Evolutionary conservation across 2,329 filamentous ascomycete species (phyloP).

Genomic region (Boeremia lycopersici): DNA sequence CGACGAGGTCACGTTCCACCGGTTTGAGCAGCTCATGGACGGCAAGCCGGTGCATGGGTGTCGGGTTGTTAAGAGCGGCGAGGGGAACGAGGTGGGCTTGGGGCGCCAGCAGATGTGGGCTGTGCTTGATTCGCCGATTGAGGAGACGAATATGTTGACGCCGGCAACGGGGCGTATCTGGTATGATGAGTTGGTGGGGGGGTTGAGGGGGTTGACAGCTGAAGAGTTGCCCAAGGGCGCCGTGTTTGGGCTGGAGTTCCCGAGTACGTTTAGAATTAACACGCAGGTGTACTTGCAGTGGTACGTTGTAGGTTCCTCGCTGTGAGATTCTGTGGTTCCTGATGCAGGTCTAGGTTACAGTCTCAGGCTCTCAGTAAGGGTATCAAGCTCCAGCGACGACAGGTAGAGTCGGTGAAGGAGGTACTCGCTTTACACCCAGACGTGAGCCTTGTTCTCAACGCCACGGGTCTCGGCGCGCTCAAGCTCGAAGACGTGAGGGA

Average conservation of each 20-base stretch:
- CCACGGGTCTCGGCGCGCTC: constrained; percentile 77
- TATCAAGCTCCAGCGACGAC: constrained; percentile 58
- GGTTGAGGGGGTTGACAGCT: constrained; percentile 34
- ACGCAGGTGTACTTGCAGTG: constrained; percentile 47
- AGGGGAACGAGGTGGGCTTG: constrained; percentile 34
- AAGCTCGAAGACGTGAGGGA: constrained; percentile 85
- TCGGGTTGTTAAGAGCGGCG: constrained; percentile 18
- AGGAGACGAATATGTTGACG: constrained; percentile 44
- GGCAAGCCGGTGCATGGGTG: constrained; percentile 28
- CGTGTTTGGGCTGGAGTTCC: constrained; percentile 46
- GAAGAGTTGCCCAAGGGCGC: constrained; percentile 44
- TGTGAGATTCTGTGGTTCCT: background rate
- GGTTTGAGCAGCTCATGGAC: constrained; percentile 36
- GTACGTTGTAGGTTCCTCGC: constrained; percentile 23
- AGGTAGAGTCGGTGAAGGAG: constrained; percentile 69
- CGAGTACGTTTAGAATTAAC: constrained; percentile 48
- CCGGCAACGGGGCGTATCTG: constrained; percentile 48
- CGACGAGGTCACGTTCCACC: constrained; percentile 40
- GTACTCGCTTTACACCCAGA: constrained; percentile 66
- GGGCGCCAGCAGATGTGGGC: constrained; percentile 37
- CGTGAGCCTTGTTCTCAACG: constrained; percentile 79
- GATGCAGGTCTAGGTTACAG: constrained; percentile 37
- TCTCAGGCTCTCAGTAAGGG: constrained; percentile 75
- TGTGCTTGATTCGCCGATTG: constrained; percentile 39
- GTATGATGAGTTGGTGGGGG: constrained; percentile 52